Base-by-base conservation (phyloP, 352 stramenopile species). In the Globisporangium splendens region DNA sequence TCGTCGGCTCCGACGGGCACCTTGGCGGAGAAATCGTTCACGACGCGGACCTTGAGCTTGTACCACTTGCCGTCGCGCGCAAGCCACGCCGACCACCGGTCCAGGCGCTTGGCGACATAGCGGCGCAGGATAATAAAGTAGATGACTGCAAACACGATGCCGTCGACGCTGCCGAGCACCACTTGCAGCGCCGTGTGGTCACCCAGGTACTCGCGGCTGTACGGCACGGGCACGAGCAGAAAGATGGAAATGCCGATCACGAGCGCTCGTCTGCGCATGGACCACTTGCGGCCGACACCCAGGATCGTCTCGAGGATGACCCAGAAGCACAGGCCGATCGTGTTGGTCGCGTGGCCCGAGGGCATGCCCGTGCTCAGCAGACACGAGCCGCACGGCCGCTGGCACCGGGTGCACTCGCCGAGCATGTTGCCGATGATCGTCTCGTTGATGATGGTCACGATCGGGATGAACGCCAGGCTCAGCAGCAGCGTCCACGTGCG, bases 111-210 rank as follows among this genome's bases (percentile, higher is more conserved):
- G 18, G 49, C 70, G 1, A 87, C 33, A 8, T 68, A 31, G n/a
- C 68, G 77, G 43, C 74, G 77, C 46, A 77, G 44, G 31, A 77
- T 46, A 20, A 70, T 56, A 49, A 87, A 84, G 66, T 77, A 84
- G 47, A 79, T 5, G 18, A 75, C 51, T 2, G 63, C 74, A 14
- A 82, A 61, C 17, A 83, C 59, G 24, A 75, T 55, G 3, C 77
- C 77, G 53, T 79, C 31, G 12, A 53, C 56, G 31, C 61, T 67
- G 48, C 77, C 77, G 21, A 87, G 70, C 20, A 18, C 54, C 39
- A 81, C 72, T 59, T 87, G 77, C 38, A 84, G 58, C 21, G 52
- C 46, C 41, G 73, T 81, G 70, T 87, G 77, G 63, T 87, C 77
- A 24, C 77, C 77, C 42, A 87, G 42, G 59, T 84, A 83, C 56